Base-by-base conservation (phyloP, 495 filamentous ascomycete species). In the Saxispiralis lemnorum region DNA sequence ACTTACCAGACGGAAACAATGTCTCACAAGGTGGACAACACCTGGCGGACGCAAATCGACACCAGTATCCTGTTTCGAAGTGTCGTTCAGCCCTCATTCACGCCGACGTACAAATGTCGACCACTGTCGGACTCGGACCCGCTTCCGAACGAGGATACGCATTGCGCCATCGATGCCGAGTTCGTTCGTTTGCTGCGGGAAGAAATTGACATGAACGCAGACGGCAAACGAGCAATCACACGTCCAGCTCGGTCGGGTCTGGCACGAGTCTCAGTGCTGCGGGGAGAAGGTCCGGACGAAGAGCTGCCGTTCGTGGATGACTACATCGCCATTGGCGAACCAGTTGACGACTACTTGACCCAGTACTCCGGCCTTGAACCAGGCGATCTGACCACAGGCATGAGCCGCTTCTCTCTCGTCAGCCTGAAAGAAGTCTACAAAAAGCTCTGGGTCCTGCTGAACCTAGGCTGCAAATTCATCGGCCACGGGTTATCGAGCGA, bases 341-440 rank as follows among this genome's bases (percentile, higher is more conserved):
- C 79, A 0, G 80, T 99, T n/a, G 81, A 94, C 33, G 89, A 99
- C 62, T 93, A 96, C 54, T 69, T 96, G 24, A 99, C 89, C 0
- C 75, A 76, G 35, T 96, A 78, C 62, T 95, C 88, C 7, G 89
- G 89, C 31, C 87, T 99, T 57, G 76, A 78, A 10, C 66, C 77
- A 1, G 80, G 77, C 0, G 89, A 99, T 56, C 67, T 99, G 17
- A 81, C 94, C 54, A 71, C 75, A 2, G 66, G 65, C 24, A 72
- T 68, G 7, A 82, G 82, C 13, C 70, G 66, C 31, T 86, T 92
- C 61, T 79, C 81, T 42, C 70, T 95, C 0, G 81, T 96, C 7
- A 69, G 79, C 9, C 68, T 95, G 21, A 99, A 96, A 59, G 72
- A 76, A 14, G 88, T 86, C 7, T 96, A 96, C 66, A 99, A 96